phyloP scores from a whole-genome alignment of 805 yeast species.

The Metschnikowia lunata region DNA sequence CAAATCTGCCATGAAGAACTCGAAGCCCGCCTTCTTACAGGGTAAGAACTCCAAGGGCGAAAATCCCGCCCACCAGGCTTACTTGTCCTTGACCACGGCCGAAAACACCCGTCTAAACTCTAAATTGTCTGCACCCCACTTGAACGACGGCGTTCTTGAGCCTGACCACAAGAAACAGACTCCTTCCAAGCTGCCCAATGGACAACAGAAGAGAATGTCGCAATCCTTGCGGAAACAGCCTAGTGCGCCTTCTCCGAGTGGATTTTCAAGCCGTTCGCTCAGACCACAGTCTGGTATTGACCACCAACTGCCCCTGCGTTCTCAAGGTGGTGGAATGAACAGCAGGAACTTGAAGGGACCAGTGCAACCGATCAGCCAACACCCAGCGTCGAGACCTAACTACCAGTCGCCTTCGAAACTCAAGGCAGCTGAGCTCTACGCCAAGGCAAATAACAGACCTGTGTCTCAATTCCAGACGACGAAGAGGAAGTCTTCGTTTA shows the following conservation, averaged over 20 bases:
- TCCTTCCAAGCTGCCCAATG: conserved; percentile 5
- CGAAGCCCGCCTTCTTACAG: conserved; percentile 22
- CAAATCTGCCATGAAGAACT: conserved; percentile 49
- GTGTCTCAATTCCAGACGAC: conserved; percentile 36
- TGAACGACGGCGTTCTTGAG: conserved; percentile 19
- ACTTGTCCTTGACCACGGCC: conserved; percentile 67
- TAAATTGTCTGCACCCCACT: conserved; percentile 42
- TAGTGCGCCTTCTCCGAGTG: conserved; percentile 13
- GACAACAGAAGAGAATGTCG: conserved; percentile 20
- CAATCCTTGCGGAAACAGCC: conserved; percentile 28
- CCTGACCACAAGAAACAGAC: conserved; percentile 8
- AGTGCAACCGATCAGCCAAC: conserved; percentile 23
- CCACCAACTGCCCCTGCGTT: background rate
- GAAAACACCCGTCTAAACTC: conserved; percentile 76
- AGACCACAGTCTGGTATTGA: conserved; percentile 31
- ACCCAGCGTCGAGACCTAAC: conserved; percentile 37
- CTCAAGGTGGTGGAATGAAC: conserved; percentile 24
- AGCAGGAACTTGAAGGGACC: conserved; percentile 23
- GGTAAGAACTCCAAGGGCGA: conserved; percentile 4
- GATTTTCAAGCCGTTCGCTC: conserved; percentile 25
- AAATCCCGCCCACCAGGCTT: conserved; percentile 56
- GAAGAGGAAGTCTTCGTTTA: conserved; percentile 53
- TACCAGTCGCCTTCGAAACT: conserved; percentile 37
- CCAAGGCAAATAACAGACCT: conserved; percentile 46
- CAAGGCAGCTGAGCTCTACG: conserved; percentile 52